These are phyloP conservation scores for Skeletonema menzelii DNA, from an alignment of 108 stramenopile species.

Conservation along the genomic window DNA sequence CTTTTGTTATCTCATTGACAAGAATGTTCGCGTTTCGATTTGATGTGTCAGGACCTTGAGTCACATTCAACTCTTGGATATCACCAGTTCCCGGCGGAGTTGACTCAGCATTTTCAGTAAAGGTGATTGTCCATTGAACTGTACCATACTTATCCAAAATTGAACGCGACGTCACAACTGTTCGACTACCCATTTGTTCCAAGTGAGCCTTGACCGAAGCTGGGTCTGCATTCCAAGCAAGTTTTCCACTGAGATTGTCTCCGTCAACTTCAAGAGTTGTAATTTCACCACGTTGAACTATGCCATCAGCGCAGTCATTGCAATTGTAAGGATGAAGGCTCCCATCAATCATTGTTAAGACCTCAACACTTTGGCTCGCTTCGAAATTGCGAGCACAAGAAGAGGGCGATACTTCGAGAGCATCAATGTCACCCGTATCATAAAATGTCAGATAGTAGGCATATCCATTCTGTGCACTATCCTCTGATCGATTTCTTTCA, in stretches of 20 bases:
- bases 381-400: constrained; percentile 44
- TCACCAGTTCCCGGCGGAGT: constrained; percentile 80
- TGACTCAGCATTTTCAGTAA: constrained; percentile 59
- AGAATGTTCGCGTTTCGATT: constrained; percentile 38
- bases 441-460: constrained; percentile 52
- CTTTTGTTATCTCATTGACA: constrained; percentile 57
- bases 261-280: constrained; percentile 48
- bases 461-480: constrained; percentile 53
- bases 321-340: constrained; percentile 44
- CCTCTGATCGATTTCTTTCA: constrained; percentile 37
- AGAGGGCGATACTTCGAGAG: constrained; percentile 16
- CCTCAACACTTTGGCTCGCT: constrained; percentile 36
- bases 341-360: constrained; percentile 46
- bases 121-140: constrained; percentile 63
- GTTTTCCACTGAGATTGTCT: constrained; percentile 23
- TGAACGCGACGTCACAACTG: constrained; percentile 63
- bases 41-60: constrained; percentile 49
- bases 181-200: constrained; percentile 32
- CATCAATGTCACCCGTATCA: constrained; percentile 38
- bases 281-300: constrained; percentile 61
- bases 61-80: constrained; percentile 45
- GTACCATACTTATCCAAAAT: constrained; percentile 78
- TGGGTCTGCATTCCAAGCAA: constrained; percentile 64
- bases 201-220: constrained; percentile 41
- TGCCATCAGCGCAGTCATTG: constrained; percentile 61